Conservation (phyloP, 257 asterid genomes). For the Solanum etuberosum region DNA sequence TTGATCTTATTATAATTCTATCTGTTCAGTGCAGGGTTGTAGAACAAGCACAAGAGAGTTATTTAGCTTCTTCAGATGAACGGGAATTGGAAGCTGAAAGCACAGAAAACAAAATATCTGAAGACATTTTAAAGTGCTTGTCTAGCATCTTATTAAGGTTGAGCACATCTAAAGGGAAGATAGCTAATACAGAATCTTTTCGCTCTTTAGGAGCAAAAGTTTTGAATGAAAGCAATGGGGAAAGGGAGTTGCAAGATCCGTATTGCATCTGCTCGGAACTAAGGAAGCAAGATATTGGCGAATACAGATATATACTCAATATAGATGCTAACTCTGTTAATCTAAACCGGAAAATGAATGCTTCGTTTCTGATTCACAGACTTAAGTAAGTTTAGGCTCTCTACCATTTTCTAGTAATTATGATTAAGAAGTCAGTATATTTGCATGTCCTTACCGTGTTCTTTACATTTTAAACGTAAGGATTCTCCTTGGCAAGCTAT, state of each 20-base stretch:
- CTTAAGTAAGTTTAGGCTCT: slow-evolving; percentile 31
- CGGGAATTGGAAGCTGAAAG: slow-evolving; percentile 25
- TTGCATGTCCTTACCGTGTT: not conserved
- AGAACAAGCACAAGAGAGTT: slow-evolving; percentile 54
- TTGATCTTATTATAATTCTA: slow-evolving; percentile 3
- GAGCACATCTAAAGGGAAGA: slow-evolving; percentile 51
- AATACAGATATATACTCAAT: slow-evolving; percentile 26
- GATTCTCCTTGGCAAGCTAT: slow-evolving; percentile 60
- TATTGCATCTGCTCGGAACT: slow-evolving; percentile 20
- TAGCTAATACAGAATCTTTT: slow-evolving; percentile 36
- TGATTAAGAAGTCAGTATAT: not conserved
- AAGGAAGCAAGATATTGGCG: slow-evolving; percentile 40
- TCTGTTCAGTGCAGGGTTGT: slow-evolving; percentile 46
- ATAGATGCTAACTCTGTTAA: slow-evolving; percentile 46
- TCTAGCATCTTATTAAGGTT: slow-evolving; percentile 45
- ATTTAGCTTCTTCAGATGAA: slow-evolving; percentile 42
- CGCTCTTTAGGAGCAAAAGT: slow-evolving; percentile 19
- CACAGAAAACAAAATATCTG: slow-evolving; percentile 48
- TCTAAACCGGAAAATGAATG: slow-evolving; percentile 37
- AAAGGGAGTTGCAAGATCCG: slow-evolving; percentile 41
- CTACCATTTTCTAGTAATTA: not conserved
- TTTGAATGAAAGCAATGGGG: slow-evolving; percentile 9
- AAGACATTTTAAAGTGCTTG: slow-evolving; percentile 63
- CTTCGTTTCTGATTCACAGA: slow-evolving; percentile 43
- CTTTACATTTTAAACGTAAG: slow-evolving; percentile 21